phyloP scores from a whole-genome alignment of 2,329 filamentous ascomycete species.

The Monosporascus ibericus region DNA sequence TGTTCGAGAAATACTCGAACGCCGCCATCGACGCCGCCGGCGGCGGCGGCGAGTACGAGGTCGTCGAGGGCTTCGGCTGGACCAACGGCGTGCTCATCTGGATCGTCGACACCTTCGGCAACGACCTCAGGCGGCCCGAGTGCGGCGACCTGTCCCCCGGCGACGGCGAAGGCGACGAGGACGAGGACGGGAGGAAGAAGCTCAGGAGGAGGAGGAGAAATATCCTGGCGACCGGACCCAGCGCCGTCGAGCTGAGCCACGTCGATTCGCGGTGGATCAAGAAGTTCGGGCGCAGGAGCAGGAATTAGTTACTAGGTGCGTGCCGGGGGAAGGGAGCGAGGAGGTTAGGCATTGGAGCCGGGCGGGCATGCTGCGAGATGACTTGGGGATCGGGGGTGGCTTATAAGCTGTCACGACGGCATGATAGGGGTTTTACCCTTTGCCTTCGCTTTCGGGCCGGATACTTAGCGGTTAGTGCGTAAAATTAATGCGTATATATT shows the following conservation, averaged over 20 bases:
- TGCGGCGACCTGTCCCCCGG: slow-evolving; percentile 45
- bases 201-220: slow-evolving; percentile 24
- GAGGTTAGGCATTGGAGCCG: too few species aligned
- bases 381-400: too few species aligned
- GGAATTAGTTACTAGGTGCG: not conserved
- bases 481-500: too few species aligned
- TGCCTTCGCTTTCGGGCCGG: too few species aligned
- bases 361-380: too few species aligned
- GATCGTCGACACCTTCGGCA: slow-evolving; percentile 56
- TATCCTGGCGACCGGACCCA: slow-evolving; percentile 1
- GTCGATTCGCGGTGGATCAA: slow-evolving; percentile 42
- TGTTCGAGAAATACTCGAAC: slow-evolving; percentile 66
- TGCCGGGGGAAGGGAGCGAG: not conserved
- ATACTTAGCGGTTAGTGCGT: too few species aligned
- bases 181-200: not conserved
- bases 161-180: slow-evolving; percentile 15
- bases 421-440: too few species aligned
- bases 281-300: slow-evolving; percentile 32
- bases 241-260: slow-evolving; percentile 41
- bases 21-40: slow-evolving; percentile 55
- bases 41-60: slow-evolving; percentile 61
- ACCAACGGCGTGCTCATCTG: slow-evolving; percentile 64
- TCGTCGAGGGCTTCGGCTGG: slow-evolving; percentile 67
- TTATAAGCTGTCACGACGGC: too few species aligned
- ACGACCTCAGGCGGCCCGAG: slow-evolving; percentile 47